A percentile compares a stretch with the other conserved stretches of the same genome.
Evolutionary conservation across 1,139 yeast genomes (phyloP).

Genomic region (Suhomyces panamericanus): DNA sequence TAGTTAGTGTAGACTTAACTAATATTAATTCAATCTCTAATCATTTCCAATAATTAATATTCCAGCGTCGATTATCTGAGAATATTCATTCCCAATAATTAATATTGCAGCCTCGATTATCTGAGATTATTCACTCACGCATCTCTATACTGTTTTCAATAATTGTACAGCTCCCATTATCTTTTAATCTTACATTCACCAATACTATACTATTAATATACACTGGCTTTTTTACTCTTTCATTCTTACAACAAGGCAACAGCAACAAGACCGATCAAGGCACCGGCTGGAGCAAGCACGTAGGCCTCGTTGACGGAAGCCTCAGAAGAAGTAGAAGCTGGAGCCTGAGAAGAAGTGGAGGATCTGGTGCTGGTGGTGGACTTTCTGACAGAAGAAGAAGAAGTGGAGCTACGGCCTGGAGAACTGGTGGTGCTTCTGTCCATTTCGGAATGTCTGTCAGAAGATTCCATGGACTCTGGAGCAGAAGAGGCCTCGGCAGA

Average conservation of each 20-base stretch:
- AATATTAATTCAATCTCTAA: too few relatives aligned
- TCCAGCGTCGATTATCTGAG: too few relatives aligned
- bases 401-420: neutral
- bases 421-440: neutral
- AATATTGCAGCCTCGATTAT: too few relatives aligned
- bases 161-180: too few relatives aligned
- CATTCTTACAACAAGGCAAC: constrained; percentile 17
- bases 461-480: neutral
- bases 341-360: neutral
- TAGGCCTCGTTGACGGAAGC: constrained; percentile 11
- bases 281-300: constrained; percentile 18
- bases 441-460: neutral
- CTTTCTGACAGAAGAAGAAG: neutral
- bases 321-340: neutral
- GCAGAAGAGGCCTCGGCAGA: too few relatives aligned
- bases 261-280: constrained; percentile 19
- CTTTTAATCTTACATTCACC: too few relatives aligned
- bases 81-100: too few relatives aligned
- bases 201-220: neutral
- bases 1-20: too few relatives aligned
- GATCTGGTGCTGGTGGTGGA: constrained; percentile 6
- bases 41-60: too few relatives aligned
- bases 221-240: too few relatives aligned
- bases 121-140: too few relatives aligned
- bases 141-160: too few relatives aligned